Evolutionary conservation across 225 moss, liverwort and hornwort genomes (phyloP), one percentile per base, ranked within the genome.

Genomic region (Antitrichia curtipendula): DNA sequence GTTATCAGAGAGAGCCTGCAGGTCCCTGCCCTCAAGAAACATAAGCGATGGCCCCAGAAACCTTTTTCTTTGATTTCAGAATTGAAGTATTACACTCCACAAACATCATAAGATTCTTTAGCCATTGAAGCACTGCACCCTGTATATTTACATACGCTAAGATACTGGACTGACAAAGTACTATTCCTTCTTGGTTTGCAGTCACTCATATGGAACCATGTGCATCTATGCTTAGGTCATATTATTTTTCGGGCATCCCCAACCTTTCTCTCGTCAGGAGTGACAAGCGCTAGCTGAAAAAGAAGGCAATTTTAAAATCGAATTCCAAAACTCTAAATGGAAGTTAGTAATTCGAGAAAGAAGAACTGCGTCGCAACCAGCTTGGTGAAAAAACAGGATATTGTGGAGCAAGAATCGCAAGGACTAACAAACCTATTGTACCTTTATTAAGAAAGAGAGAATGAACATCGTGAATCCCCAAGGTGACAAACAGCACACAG

Each of bases 1-100:
- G 80, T 85, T 89, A 74, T 89, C 91, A 82, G 91, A 93, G 71
- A 99, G 94, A 73, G 88, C 93, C 93, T 96, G 94, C 92, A 99
- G 88, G 87, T 99, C 98, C 91, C 98, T 97, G 97, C 88, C 80
- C 83, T 89, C 88, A 72, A 89, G 65, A 92, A 81, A 86, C 85
- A 89, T 92, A 66, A 90, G 90, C 38, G 53, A 88, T 86, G 83
- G 34, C 49, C 75, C 53, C 43, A 49, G 28, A 89, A 57, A 74
- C 45, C 65, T 49, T 64, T 56, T 58, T 45, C 75, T 82, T 76
- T 78, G 49, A 50, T 60, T 60, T 75, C 75, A 58, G 62, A 80
- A 73, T 49, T 50, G 17, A 85, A 72, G 43, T 50, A 53, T 53
- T 41, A 45, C 73, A 73, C 62, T 79, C 73, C 47, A 50, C 52